Conservation (phyloP, 805 yeast genomes). For the Metschnikowia reukaufii region DNA sequence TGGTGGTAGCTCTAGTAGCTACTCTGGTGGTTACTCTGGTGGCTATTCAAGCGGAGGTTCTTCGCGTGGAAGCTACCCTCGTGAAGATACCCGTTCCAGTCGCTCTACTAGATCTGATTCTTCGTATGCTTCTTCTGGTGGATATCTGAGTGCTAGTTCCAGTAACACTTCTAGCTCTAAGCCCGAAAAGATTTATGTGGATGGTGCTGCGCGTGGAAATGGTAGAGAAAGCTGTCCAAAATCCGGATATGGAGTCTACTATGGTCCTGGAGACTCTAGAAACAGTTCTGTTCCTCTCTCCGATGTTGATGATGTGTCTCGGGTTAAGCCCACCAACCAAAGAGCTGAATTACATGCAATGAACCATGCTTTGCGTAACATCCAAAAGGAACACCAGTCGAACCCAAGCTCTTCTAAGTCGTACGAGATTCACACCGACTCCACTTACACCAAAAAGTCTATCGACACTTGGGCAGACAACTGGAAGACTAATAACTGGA, state of each 20-base stretch:
- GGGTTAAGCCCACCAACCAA: slow-evolving; percentile 63
- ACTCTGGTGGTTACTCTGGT: neutral
- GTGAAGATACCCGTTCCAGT: neutral
- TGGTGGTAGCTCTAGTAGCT: neutral
- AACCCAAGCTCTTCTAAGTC: slow-evolving; percentile 2
- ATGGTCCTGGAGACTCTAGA: slow-evolving; percentile 53
- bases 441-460: slow-evolving; percentile 60
- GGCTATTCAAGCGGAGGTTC: neutral
- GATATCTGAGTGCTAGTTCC: neutral
- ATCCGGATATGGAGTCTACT: slow-evolving; percentile 79
- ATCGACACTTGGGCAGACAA: slow-evolving; percentile 55
- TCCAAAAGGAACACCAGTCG: slow-evolving; percentile 33
- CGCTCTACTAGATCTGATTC: neutral
- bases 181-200: slow-evolving; percentile 54
- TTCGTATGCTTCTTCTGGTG: neutral
- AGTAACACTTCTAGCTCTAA: neutral
- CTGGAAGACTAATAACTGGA: slow-evolving; percentile 63
- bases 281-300: slow-evolving; percentile 57
- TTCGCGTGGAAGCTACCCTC: neutral
- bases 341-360: slow-evolving; percentile 78
- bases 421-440: slow-evolving; percentile 63
- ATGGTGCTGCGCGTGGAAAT: slow-evolving; percentile 72
- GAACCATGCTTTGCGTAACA: slow-evolving; percentile 48
- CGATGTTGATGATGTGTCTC: slow-evolving; percentile 21
- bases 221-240: slow-evolving; percentile 38